Percentiles rank a stretch among this genome's conserved stretches.
phyloP scores from a whole-genome alignment of 2,329 filamentous ascomycete genomes.

The Pyrenophora tritici-repentis region DNA sequence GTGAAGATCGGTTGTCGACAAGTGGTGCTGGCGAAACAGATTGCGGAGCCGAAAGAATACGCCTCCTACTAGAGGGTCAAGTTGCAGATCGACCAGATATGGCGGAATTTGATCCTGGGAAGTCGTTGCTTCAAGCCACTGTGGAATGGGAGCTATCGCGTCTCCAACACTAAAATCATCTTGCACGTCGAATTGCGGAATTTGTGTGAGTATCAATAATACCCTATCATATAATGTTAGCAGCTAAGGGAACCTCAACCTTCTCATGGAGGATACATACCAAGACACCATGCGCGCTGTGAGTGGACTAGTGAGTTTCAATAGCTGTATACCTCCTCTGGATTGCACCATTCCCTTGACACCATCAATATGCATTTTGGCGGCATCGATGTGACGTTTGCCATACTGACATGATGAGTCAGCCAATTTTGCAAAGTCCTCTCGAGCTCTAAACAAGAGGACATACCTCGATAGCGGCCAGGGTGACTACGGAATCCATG shows the following conservation, averaged over 20 bases:
- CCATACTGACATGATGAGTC: constrained; percentile 50
- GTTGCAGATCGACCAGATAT: constrained; percentile 26
- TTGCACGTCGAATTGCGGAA: constrained; percentile 60
- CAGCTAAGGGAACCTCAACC: not conserved
- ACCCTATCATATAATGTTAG: constrained; percentile 52
- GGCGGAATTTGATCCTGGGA: constrained; percentile 8
- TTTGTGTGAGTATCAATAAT: constrained; percentile 60
- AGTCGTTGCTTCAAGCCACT: constrained; percentile 52
- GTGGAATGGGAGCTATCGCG: constrained; percentile 55
- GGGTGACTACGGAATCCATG: constrained; percentile 61
- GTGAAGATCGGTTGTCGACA: constrained; percentile 55
- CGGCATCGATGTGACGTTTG: constrained; percentile 56
- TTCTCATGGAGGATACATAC: constrained; percentile 41
- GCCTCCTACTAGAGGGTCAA: constrained; percentile 46
- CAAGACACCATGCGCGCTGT: constrained; percentile 62
- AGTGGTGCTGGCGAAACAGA: constrained; percentile 48
- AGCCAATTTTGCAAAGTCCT: not conserved
- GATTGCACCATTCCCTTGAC: constrained; percentile 56
- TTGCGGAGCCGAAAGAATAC: constrained; percentile 53
- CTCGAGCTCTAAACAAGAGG: not conserved
- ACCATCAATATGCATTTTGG: constrained; percentile 57
- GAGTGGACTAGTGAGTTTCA: constrained; percentile 57
- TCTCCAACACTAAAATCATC: constrained; percentile 56
- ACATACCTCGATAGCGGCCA: constrained; percentile 62
- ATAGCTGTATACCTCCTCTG: constrained; percentile 57